Evolutionary conservation across 441 rosid genomes (phyloP), one percentile per base, ranked within the genome.

Genomic region (Pelargonium cotyledonis): DNA sequence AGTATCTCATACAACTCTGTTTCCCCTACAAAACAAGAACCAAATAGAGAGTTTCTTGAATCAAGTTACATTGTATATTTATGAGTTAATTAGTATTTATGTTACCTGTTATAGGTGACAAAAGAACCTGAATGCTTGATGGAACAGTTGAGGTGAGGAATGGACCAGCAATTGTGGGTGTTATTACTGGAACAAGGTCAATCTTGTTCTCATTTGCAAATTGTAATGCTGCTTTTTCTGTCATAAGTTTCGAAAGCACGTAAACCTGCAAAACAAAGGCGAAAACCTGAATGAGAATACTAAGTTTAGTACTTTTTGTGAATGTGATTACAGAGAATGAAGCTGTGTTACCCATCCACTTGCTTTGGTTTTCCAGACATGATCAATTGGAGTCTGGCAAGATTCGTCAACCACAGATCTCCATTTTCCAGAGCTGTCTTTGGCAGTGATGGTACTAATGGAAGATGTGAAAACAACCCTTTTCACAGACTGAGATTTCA

Each of bases 381-480:
- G 77, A 61, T 84, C 82, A 40, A 77, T 65, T 2, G 78, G 75
- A 64, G 75, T 82, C 78, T 80, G 88, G 85, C 94, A 89, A 76
- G 84, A 80, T 75, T 92, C 92, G 71, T 87, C 94, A 7, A 86
- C 92, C 5, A 82, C 58, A 15, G 76, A 73, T 74, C 80, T 86
- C 88, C 88, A 84, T 70, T 69, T 76, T 72, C 88, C 88, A 61
- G 61, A 16, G 70, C 72, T 73, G 80, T 85, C 89, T 72, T 78
- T 87, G 57, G 95, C 89, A 14, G 89, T 86, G 46, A 92, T 72
- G 12, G 96, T 89, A 49, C 98, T 92, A 35, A 92, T 78, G 75
- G 97, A 92, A 68, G 98, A 90, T 63, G 98, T 90, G 79, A 90
- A 83, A 60, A 89, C 86, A 77, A 89, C 89, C 84, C 86, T 85